Evolutionary conservation across 768 basidiomycete genomes (phyloP).

Genomic region (Lentinula boryana): DNA sequence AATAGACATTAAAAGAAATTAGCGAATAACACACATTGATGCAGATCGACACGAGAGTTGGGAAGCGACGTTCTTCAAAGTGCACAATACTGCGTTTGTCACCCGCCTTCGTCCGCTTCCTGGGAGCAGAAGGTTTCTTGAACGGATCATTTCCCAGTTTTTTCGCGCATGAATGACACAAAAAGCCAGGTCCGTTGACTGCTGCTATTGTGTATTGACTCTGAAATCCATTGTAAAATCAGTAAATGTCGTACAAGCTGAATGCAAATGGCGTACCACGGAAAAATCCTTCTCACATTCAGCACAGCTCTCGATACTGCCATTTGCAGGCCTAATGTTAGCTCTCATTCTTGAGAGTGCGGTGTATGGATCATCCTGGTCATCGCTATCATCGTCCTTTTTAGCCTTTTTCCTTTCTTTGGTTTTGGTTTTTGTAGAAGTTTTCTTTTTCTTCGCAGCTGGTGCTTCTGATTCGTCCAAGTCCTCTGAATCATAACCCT

Average conservation of each 20-base stretch:
- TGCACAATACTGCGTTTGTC: conserved; percentile 65
- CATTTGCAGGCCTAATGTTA: conserved; percentile 58
- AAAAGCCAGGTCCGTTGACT: conserved; percentile 63
- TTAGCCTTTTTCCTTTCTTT: conserved; percentile 39
- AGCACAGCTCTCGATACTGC: conserved; percentile 77
- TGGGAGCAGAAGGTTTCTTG: conserved; percentile 63
- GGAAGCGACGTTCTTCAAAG: conserved; percentile 67
- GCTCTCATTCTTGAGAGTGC: conserved; percentile 51
- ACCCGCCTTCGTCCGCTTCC: conserved; percentile 55
- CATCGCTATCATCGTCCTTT: conserved; percentile 42
- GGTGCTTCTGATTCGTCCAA: conserved; percentile 57
- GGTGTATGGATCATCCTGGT: conserved; percentile 50
- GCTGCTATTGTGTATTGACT: conserved; percentile 83
- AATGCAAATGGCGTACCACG: conserved; percentile 50
- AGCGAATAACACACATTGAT: conserved; percentile 50
- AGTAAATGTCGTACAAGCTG: not conserved
- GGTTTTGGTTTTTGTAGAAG: conserved; percentile 30
- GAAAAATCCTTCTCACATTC: conserved; percentile 82
- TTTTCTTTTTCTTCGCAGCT: conserved; percentile 49
- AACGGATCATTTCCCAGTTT: conserved; percentile 77
- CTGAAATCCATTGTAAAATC: conserved; percentile 30
- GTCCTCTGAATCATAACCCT: conserved; percentile 69
- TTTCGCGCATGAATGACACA: conserved; percentile 84
- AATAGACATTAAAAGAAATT: not conserved
- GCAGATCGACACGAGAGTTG: conserved; percentile 72